A percentile compares a stretch with the other conserved stretches of the same genome.
Evolutionary conservation across 352 stramenopile genomes (phyloP).

Genomic region (Phytophthora lateralis): DNA sequence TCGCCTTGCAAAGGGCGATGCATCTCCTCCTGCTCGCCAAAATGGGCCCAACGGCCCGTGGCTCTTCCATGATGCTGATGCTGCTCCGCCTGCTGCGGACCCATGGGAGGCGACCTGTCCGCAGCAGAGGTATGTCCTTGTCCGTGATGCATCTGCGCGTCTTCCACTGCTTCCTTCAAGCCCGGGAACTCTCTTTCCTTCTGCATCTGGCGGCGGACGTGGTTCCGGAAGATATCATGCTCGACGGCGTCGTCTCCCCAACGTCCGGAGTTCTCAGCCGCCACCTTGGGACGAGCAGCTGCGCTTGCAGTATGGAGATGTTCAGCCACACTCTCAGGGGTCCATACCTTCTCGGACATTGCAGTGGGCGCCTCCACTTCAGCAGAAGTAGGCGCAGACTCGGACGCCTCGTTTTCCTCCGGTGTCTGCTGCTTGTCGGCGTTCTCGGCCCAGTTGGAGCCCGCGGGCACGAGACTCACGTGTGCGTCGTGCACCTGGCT

Average conservation of each 20-base stretch:
- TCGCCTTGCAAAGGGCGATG: constrained; percentile 16
- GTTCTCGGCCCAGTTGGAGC: constrained; percentile 47
- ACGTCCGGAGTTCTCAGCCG: constrained; percentile 38
- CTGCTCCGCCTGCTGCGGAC: constrained; percentile 11
- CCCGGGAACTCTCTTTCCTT: constrained; percentile 49
- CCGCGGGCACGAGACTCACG: constrained; percentile 45
- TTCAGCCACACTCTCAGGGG: constrained; percentile 35
- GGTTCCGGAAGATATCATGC: constrained; percentile 52
- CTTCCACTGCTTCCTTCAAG: constrained; percentile 33
- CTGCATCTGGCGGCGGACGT: constrained; percentile 31
- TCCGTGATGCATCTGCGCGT: constrained; percentile 17
- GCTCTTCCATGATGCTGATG: constrained; percentile 31
- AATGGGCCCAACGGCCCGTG: constrained; percentile 31
- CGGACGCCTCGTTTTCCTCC: constrained; percentile 1
- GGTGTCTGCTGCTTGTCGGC: constrained; percentile 10
- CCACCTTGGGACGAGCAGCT: not conserved
- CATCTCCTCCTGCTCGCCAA: constrained; percentile 24
- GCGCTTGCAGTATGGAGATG: constrained; percentile 24
- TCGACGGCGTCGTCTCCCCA: constrained; percentile 83
- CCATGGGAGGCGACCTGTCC: constrained; percentile 11
- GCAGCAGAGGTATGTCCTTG: constrained; percentile 8
- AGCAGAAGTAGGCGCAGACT: not conserved
- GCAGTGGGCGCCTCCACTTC: not conserved
- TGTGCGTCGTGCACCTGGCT: constrained; percentile 47
- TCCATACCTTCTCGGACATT: constrained; percentile 28